Evolutionary conservation across 1,284 basidiomycete species (phyloP).

Genomic region (Cystobasidium slooffiae): DNA sequence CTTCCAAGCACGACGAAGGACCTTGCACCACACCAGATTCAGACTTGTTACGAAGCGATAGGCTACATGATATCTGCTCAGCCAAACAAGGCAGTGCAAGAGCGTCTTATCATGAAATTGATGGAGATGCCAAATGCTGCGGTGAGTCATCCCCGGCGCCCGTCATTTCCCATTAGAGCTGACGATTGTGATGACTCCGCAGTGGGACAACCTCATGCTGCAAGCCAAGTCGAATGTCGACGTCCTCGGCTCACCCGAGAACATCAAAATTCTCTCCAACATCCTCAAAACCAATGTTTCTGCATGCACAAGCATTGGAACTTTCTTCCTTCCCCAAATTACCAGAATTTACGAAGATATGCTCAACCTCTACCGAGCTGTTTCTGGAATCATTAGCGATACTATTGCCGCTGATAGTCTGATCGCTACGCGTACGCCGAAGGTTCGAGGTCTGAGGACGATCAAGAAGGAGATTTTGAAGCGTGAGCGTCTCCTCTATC

Average conservation of each 20-base stretch:
- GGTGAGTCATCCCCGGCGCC: slow-evolving; percentile 38
- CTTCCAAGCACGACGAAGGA: slow-evolving; percentile 95
- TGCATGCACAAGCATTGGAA: slow-evolving; percentile 94
- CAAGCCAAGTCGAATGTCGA: slow-evolving; percentile 94
- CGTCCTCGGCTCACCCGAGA: slow-evolving; percentile 86
- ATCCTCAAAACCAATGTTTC: slow-evolving; percentile 99
- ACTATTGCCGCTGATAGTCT: slow-evolving; percentile 84
- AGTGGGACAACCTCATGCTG: slow-evolving; percentile 98
- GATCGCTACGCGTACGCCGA: slow-evolving; percentile 96
- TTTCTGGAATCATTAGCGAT: slow-evolving; percentile 95
- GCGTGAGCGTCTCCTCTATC: slow-evolving; percentile 48
- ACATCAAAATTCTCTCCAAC: slow-evolving; percentile 96
- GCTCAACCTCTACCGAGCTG: slow-evolving; percentile 96
- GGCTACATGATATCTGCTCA: slow-evolving; percentile 99
- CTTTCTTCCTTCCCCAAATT: slow-evolving; percentile 95
- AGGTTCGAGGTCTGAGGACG: slow-evolving; percentile 89
- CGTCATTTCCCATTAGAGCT: slow-evolving; percentile 7
- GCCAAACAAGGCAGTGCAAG: slow-evolving; percentile 95
- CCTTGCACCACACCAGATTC: slow-evolving; percentile 86
- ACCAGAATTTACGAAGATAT: slow-evolving; percentile 97
- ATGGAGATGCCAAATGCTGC: slow-evolving; percentile 99
- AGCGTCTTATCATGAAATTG: slow-evolving; percentile 89
- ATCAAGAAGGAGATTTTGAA: slow-evolving; percentile 99
- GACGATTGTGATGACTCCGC: slow-evolving; percentile 9
- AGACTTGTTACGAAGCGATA: slow-evolving; percentile 95